These are phyloP conservation scores for Metarhizium album DNA, from an alignment of 2,329 filamentous ascomycete species.

Conservation along the genomic window DNA sequence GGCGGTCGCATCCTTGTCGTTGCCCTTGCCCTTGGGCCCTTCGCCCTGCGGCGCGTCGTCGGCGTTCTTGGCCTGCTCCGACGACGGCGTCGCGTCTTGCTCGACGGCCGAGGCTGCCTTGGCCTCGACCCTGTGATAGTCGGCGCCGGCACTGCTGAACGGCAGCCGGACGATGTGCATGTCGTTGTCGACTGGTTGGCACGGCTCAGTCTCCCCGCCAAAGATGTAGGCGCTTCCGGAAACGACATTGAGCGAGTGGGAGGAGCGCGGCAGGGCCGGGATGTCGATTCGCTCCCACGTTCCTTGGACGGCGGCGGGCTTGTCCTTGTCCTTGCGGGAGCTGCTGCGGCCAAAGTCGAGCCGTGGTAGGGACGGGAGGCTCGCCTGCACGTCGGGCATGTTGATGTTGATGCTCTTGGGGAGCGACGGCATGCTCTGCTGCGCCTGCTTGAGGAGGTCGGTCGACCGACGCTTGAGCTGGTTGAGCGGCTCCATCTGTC, in stretches of 20 bases:
- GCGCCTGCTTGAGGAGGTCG: constrained; percentile 39
- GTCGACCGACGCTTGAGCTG: constrained; percentile 44
- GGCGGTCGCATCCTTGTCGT: constrained; percentile 25
- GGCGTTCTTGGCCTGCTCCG: constrained; percentile 17
- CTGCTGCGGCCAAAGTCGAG: constrained; percentile 12
- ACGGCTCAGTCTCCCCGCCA: constrained; percentile 60
- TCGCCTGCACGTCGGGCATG: constrained; percentile 3
- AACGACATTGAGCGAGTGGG: constrained; percentile 57
- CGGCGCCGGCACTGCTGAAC: constrained; percentile 43
- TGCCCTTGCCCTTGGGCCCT: constrained; percentile 26
- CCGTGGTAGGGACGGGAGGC: constrained; percentile 4
- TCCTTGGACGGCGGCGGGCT: constrained; percentile 20
- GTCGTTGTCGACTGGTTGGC: constrained; percentile 60
- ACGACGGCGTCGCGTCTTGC: constrained; percentile 1
- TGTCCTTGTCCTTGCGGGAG: constrained; percentile 26
- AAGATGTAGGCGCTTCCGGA: constrained; percentile 54
- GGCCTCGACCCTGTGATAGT: constrained; percentile 48
- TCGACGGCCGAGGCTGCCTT: constrained; percentile 26
- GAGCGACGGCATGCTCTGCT: constrained; percentile 32
- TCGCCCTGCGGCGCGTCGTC: constrained; percentile 25
- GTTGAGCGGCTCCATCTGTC: constrained; percentile 40
- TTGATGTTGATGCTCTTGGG: constrained; percentile 14
- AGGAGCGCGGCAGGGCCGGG: constrained; percentile 56
- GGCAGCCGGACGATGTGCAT: constrained; percentile 57
- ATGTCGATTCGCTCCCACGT: constrained; percentile 50